Evolutionary conservation across 1,284 basidiomycete species (phyloP).

Genomic region (Ceratobasidium sp.): DNA sequence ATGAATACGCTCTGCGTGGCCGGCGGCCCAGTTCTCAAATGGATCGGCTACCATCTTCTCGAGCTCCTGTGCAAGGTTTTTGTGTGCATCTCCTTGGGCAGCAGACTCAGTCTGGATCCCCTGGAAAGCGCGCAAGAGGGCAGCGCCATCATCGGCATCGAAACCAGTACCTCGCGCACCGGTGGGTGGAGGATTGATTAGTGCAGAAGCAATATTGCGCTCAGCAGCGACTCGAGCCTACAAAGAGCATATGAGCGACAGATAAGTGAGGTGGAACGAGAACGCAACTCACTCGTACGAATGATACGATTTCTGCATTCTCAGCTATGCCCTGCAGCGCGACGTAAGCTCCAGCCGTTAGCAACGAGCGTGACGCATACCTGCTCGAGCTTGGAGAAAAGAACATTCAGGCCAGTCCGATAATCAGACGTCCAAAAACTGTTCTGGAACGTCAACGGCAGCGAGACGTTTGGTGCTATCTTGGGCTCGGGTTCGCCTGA

Average conservation of each 20-base stretch:
- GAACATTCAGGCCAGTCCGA: conserved; percentile 78
- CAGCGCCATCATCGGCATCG: conserved; percentile 78
- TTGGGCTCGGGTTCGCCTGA: conserved; percentile 46
- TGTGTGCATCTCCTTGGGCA: conserved; percentile 73
- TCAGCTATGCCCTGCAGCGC: conserved; percentile 71
- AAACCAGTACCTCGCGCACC: conserved; percentile 71
- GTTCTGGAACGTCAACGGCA: conserved; percentile 86
- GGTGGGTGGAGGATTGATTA: conserved; percentile 64
- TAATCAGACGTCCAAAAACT: conserved; percentile 95
- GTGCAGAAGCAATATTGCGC: conserved; percentile 65
- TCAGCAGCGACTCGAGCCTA: conserved; percentile 75
- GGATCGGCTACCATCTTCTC: conserved; percentile 74
- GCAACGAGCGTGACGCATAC: conserved; percentile 54
- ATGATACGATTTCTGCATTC: conserved; percentile 81
- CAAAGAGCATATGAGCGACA: background rate
- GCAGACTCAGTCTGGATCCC: conserved; percentile 76
- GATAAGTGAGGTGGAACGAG: conserved; percentile 21
- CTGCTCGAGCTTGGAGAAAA: conserved; percentile 82
- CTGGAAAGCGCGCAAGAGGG: conserved; percentile 73
- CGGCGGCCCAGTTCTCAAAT: conserved; percentile 75
- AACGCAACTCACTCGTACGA: conserved; percentile 74
- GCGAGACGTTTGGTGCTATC: conserved; percentile 81
- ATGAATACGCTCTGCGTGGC: conserved; percentile 71
- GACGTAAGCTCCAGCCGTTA: conserved; percentile 46
- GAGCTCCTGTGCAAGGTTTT: conserved; percentile 72